A percentile compares a stretch with the other conserved stretches of the same genome.
phyloP scores from a whole-genome alignment of 1,284 basidiomycete species.

The Acaromyces ingoldii region DNA sequence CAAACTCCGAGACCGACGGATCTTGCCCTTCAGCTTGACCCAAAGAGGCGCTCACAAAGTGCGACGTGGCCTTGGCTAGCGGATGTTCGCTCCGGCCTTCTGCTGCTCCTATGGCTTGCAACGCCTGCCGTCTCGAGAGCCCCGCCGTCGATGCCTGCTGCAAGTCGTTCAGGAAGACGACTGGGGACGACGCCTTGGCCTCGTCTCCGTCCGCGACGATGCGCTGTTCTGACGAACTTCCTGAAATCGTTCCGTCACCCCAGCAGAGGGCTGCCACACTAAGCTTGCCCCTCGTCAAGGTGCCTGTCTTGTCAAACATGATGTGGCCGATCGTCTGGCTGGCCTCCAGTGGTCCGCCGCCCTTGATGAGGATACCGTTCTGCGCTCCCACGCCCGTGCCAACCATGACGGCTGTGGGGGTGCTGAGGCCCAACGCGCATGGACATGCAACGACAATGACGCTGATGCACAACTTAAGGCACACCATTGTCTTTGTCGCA shows the following conservation, averaged over 20 bases:
- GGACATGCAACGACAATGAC: conserved; percentile 98
- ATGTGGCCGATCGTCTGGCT: conserved; percentile 75
- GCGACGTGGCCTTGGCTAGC: conserved; percentile 82
- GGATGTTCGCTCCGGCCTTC: conserved; percentile 94
- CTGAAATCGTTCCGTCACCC: conserved; percentile 59
- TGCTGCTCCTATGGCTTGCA: conserved; percentile 69
- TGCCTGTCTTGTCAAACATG: conserved; percentile 96
- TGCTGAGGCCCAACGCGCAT: conserved; percentile 90
- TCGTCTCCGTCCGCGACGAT: background rate
- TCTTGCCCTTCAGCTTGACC: no score
- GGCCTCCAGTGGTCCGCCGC: conserved; percentile 87
- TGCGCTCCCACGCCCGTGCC: conserved; percentile 94
- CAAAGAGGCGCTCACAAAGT: no score
- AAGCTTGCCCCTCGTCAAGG: conserved; percentile 82
- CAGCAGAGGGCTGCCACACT: conserved; percentile 70
- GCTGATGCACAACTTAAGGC: conserved; percentile 94
- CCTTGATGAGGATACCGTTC: conserved; percentile 97
- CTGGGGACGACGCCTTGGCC: background rate
- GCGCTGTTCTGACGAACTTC: no score
- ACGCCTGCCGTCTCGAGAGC: conserved; percentile 27
- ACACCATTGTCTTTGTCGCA: conserved; percentile 79
- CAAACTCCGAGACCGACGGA: conserved; percentile 62
- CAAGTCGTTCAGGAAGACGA: no score
- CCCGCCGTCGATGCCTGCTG: no score
- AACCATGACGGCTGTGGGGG: conserved; percentile 98